A percentile compares a stretch with the other conserved stretches of the same genome.
Evolutionary conservation across 2,329 filamentous ascomycete genomes (phyloP).

Genomic region (Scortechinia acanthostroma): DNA sequence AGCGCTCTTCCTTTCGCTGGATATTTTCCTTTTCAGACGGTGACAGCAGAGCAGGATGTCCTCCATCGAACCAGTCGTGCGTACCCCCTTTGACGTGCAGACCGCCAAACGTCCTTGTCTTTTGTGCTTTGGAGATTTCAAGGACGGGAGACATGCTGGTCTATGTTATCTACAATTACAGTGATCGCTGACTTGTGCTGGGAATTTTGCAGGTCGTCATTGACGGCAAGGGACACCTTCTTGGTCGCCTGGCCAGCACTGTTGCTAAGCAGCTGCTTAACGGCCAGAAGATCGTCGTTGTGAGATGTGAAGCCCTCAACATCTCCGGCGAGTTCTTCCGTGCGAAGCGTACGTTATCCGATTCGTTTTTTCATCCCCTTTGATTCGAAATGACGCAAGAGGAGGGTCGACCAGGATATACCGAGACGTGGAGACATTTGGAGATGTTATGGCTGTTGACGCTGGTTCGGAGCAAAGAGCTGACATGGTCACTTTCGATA

Average conservation of each 20-base stretch:
- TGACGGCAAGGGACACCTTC: conserved; percentile 99
- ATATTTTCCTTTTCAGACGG: conserved; percentile 28
- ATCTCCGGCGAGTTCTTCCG: conserved; percentile 99
- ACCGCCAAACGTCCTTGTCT: too few relatives aligned
- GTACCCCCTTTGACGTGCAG: too few relatives aligned
- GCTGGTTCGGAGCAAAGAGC: too few relatives aligned
- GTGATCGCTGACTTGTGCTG: conserved; percentile 5
- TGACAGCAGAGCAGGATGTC: conserved; percentile 15
- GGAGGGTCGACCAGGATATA: too few relatives aligned
- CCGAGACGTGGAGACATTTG: too few relatives aligned
- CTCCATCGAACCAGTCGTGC: conserved; percentile 1
- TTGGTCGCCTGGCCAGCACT: conserved; percentile 95
- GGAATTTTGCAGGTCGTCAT: conserved; percentile 73
- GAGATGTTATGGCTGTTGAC: too few relatives aligned
- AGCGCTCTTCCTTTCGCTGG: conserved; percentile 26
- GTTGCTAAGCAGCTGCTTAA: conserved; percentile 98
- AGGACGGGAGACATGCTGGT: too few relatives aligned
- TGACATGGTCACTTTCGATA: too few relatives aligned
- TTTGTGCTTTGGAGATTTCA: too few relatives aligned
- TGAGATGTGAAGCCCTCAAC: conserved; percentile 98
- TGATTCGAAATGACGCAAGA: too few relatives aligned
- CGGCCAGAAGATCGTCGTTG: conserved; percentile 98
- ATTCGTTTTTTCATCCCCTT: neutral
- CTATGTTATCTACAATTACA: neutral
- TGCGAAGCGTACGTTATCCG: conserved; percentile 84